Percentiles rank a stretch among this genome's conserved stretches.
Conservation (phyloP, 2,329 filamentous ascomycete species). For the Mariannaea elegans region DNA sequence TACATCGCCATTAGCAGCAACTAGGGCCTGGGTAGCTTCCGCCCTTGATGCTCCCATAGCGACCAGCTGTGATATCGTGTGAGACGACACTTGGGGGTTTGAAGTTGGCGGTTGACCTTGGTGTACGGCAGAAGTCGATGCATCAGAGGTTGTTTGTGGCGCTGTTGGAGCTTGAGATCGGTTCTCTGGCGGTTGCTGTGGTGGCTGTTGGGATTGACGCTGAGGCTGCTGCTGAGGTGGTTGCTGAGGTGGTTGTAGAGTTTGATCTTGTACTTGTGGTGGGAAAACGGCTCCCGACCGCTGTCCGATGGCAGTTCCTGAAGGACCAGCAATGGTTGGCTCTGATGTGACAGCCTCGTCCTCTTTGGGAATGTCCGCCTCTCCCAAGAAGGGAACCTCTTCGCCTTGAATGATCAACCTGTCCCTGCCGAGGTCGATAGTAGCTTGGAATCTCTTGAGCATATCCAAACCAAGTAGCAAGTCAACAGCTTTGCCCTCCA, state of each 20-base stretch:
- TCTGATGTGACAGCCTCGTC: conserved; percentile 81
- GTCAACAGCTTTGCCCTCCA: conserved; percentile 98
- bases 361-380: conserved; percentile 92
- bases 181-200: conserved; percentile 26
- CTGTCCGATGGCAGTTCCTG: conserved; percentile 88
- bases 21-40: conserved; percentile 81
- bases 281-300: conserved; percentile 77
- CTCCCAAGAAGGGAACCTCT: conserved; percentile 88
- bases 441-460: conserved; percentile 94
- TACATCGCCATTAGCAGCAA: conserved; percentile 85
- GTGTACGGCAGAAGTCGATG: conserved; percentile 39
- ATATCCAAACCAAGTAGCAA: conserved; percentile 94
- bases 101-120: conserved; percentile 39
- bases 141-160: conserved; percentile 33
- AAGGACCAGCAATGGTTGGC: conserved; percentile 84
- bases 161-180: conserved; percentile 36
- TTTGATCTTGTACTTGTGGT: conserved; percentile 32
- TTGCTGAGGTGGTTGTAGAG: conserved; percentile 37
- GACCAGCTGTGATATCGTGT: conserved; percentile 78
- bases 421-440: conserved; percentile 86
- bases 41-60: conserved; percentile 80
- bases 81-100: conserved; percentile 58
- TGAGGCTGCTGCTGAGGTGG: conserved; percentile 30
- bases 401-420: conserved; percentile 88
- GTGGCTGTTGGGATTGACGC: conserved; percentile 10